Evolutionary conservation across 108 stramenopile genomes (phyloP).

Genomic region (Epithemia pelagica): DNA sequence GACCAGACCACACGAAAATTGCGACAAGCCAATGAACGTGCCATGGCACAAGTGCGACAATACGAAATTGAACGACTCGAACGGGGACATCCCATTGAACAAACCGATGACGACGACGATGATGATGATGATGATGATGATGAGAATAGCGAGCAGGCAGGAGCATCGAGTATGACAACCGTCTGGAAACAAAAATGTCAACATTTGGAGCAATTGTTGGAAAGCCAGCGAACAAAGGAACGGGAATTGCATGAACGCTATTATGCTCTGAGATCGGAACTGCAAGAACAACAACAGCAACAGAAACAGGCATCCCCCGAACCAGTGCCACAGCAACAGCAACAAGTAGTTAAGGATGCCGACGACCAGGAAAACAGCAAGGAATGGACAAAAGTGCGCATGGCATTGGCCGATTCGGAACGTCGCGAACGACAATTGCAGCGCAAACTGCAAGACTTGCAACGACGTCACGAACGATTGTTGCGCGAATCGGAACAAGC

Average conservation of each 20-base stretch:
- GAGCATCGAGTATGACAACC: not conserved
- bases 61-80: constrained; percentile 27
- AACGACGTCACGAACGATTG: constrained; percentile 30
- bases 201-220: constrained; percentile 2
- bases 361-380: constrained; percentile 32
- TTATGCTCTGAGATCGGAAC: not conserved
- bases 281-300: not conserved
- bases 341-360: constrained; percentile 2
- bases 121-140: constrained; percentile 6
- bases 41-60: constrained; percentile 24
- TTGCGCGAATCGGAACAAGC: constrained; percentile 42
- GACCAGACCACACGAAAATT: constrained; percentile 34
- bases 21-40: constrained; percentile 22
- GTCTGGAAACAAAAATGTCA: constrained; percentile 15
- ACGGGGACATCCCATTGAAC: not conserved
- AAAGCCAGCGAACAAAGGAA: constrained; percentile 2
- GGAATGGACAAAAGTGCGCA: constrained; percentile 45
- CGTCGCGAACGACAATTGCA: constrained; percentile 59
- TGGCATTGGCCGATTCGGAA: constrained; percentile 65
- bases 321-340: not conserved
- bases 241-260: not conserved
- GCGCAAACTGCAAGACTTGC: constrained; percentile 33
- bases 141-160: not conserved
- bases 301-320: not conserved
- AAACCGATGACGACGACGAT: not conserved